These are phyloP conservation scores for Euphorbia celastroides DNA, from an alignment of 441 rosid genomes.

Conservation along the genomic window DNA sequence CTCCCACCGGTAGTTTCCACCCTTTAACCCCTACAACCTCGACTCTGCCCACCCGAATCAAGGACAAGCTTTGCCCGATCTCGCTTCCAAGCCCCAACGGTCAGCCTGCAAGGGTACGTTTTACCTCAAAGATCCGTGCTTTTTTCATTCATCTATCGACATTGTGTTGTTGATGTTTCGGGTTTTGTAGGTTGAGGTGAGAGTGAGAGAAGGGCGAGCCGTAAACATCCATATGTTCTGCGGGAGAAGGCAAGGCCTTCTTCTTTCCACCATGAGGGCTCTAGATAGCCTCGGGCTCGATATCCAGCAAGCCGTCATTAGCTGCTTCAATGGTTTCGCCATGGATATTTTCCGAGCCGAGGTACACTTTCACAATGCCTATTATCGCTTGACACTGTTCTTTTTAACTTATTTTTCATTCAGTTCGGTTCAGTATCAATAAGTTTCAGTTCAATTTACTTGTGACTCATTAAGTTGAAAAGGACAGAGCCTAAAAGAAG, in stretches of 20 bases:
- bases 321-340: slow-evolving; percentile 78
- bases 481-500: no score
- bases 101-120: slow-evolving; percentile 59
- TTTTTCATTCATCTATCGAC: not conserved
- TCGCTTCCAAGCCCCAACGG: slow-evolving; percentile 56
- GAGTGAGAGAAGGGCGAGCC: slow-evolving; percentile 63
- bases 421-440: no score
- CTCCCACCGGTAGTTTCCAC: slow-evolving; percentile 46
- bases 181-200: slow-evolving; percentile 49
- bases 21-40: slow-evolving; percentile 63
- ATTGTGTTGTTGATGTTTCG: not conserved
- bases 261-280: slow-evolving; percentile 63
- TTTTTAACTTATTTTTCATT: no score
- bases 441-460: no score
- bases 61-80: slow-evolving; percentile 55
- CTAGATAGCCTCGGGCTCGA: slow-evolving; percentile 70
- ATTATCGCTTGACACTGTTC: no score
- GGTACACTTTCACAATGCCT: no score
- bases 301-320: slow-evolving; percentile 73
- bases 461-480: no score
- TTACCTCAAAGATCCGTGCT: not conserved
- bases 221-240: slow-evolving; percentile 88
- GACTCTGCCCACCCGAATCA: slow-evolving; percentile 49
- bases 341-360: slow-evolving; percentile 78
- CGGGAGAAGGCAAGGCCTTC: slow-evolving; percentile 54